Conservation (phyloP, 2,329 filamentous ascomycete genomes). For the Penicillium freii region DNA sequence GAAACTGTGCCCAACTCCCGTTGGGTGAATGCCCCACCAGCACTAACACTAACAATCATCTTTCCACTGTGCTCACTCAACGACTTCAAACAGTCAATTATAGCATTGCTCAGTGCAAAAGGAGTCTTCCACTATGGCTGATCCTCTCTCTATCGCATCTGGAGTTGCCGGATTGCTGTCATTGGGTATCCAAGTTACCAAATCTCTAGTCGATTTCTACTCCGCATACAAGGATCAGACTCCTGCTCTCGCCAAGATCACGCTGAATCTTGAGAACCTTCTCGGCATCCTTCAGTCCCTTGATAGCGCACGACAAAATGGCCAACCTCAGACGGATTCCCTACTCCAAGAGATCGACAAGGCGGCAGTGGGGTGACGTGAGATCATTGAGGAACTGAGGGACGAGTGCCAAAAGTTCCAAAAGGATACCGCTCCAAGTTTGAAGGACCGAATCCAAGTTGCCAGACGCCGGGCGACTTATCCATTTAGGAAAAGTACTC, state of each 20-base stretch:
- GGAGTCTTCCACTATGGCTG: conserved; percentile 16
- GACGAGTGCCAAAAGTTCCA: conserved; percentile 8
- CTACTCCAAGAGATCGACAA: conserved; percentile 7
- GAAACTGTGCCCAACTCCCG: no score
- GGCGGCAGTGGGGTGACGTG: neutral
- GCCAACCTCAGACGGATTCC: neutral
- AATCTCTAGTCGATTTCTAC: conserved; percentile 39
- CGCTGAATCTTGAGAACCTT: conserved; percentile 7
- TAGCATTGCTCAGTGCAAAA: neutral
- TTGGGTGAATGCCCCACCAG: neutral
- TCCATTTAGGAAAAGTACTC: conserved; percentile 37
- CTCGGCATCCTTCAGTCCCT: conserved; percentile 1
- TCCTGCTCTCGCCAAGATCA: conserved; percentile 25
- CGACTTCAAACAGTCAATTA: neutral
- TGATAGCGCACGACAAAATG: neutral
- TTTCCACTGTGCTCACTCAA: neutral
- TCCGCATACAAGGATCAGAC: conserved; percentile 27
- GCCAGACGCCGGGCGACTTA: conserved; percentile 20
- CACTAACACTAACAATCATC: neutral
- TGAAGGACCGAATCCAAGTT: conserved; percentile 5
- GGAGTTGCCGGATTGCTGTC: conserved; percentile 37
- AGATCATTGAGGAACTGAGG: conserved; percentile 6
- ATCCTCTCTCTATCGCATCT: conserved; percentile 29
- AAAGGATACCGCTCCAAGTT: neutral
- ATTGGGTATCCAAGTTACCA: conserved; percentile 37